Evolutionary conservation across 208 protist genomes (phyloP).

Genomic region (Histomonas meleagridis): DNA sequence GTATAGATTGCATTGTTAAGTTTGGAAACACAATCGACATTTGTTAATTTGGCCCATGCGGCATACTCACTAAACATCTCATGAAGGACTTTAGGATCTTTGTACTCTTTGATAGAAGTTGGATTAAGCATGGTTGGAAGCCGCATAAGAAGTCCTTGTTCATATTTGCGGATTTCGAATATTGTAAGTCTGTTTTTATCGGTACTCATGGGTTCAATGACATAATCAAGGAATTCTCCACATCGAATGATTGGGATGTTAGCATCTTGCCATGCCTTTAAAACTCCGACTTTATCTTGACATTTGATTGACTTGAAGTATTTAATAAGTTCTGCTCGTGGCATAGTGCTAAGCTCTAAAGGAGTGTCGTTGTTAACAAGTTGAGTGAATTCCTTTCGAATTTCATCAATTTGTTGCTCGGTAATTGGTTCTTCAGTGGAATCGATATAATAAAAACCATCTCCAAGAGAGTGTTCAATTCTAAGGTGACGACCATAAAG

Average conservation of each 20-base stretch:
- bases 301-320: not conserved
- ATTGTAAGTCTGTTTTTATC: not conserved
- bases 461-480: slow-evolving; percentile 13
- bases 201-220: not conserved
- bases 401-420: not conserved
- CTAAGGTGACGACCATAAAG: not conserved
- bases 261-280: slow-evolving; percentile 18
- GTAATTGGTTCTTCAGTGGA: not conserved
- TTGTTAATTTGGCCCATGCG: not conserved
- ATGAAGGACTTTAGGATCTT: slow-evolving; percentile 16
- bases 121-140: slow-evolving; percentile 18
- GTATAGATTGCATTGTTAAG: slow-evolving; percentile 2
- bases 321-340: not conserved
- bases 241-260: slow-evolving; percentile 8
- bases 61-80: not conserved
- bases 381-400: not conserved
- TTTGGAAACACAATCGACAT: slow-evolving; percentile 8
- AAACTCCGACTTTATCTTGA: not conserved
- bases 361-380: not conserved
- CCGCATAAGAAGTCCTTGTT: not conserved
- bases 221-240: slow-evolving; percentile 16
- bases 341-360: not conserved
- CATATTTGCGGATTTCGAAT: not conserved
- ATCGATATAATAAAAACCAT: slow-evolving; percentile 28
- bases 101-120: slow-evolving; percentile 11